phyloP scores from a whole-genome alignment of 495 filamentous ascomycete genomes.

The Trichodelitschia bisporula region DNA sequence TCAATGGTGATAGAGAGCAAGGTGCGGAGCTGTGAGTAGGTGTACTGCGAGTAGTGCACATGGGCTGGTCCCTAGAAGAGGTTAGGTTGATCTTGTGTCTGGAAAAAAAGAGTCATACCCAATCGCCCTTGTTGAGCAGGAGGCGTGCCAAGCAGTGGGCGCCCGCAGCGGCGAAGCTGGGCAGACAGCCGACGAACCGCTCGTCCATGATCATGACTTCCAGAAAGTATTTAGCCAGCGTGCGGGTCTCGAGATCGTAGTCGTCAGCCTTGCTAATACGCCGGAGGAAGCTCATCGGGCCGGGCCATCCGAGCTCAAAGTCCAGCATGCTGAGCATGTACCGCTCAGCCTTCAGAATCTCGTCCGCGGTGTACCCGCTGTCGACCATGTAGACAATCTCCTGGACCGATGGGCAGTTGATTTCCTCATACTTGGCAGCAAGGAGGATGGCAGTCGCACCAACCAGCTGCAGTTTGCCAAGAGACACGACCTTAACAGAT shows the following conservation, averaged over 20 bases:
- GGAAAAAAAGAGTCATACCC: slow-evolving; percentile 77
- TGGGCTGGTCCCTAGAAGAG: slow-evolving; percentile 44
- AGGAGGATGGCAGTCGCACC: slow-evolving; percentile 91
- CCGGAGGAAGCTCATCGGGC: slow-evolving; percentile 92
- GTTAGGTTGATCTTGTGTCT: slow-evolving; percentile 11
- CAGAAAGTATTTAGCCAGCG: slow-evolving; percentile 92
- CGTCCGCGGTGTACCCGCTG: slow-evolving; percentile 61
- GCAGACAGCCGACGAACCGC: slow-evolving; percentile 72
- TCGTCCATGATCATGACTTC: slow-evolving; percentile 97
- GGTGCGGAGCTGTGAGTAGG: slow-evolving; percentile 54
- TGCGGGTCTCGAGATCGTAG: slow-evolving; percentile 87
- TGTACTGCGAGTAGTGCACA: slow-evolving; percentile 81
- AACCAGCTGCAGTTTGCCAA: slow-evolving; percentile 86
- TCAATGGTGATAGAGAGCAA: slow-evolving; percentile 55
- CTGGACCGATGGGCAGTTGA: slow-evolving; percentile 78
- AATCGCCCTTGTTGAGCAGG: slow-evolving; percentile 70
- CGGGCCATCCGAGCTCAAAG: slow-evolving; percentile 89
- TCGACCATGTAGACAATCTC: slow-evolving; percentile 99
- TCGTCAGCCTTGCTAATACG: slow-evolving; percentile 97
- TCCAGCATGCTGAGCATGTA: slow-evolving; percentile 94
- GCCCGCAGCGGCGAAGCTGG: slow-evolving; percentile 76
- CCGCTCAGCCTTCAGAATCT: slow-evolving; percentile 89
- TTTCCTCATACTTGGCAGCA: slow-evolving; percentile 95
- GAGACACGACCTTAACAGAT: slow-evolving; percentile 77
- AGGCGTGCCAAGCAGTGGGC: slow-evolving; percentile 82